These are phyloP conservation scores for Epichloe sp. DNA, from an alignment of 2,329 filamentous ascomycete species.

Conservation along the genomic window DNA sequence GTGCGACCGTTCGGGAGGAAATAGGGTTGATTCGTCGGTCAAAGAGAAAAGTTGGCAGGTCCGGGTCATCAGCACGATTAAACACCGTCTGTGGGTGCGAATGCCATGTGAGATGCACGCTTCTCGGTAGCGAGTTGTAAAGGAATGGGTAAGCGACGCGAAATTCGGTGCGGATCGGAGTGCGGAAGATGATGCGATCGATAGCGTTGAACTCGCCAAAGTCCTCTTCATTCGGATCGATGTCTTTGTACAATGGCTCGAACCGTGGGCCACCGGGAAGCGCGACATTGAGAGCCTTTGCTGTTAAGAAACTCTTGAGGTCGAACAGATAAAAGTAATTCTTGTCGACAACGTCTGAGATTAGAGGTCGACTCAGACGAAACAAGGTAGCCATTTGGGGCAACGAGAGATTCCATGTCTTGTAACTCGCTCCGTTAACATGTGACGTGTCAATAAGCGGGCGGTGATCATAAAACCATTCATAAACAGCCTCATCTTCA, in stretches of 20 bases:
- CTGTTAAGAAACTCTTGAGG: slow-evolving; percentile 83
- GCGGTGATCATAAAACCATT: slow-evolving; percentile 96
- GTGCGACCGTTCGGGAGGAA: slow-evolving; percentile 82
- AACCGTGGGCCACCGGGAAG: slow-evolving; percentile 96
- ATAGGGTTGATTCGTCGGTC: slow-evolving; percentile 97
- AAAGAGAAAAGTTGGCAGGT: slow-evolving; percentile 92
- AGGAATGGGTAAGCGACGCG: slow-evolving; percentile 88
- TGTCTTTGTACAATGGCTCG: slow-evolving; percentile 94
- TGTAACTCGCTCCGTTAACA: slow-evolving; percentile 94
- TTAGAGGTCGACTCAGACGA: slow-evolving; percentile 75
- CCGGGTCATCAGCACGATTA: slow-evolving; percentile 72
- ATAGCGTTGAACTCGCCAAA: slow-evolving; percentile 99
- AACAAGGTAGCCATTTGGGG: slow-evolving; percentile 95
- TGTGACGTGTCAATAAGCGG: slow-evolving; percentile 83
- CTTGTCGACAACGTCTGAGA: slow-evolving; percentile 86
- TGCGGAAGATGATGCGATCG: slow-evolving; percentile 95
- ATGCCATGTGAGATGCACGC: slow-evolving; percentile 87
- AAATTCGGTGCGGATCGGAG: slow-evolving; percentile 89
- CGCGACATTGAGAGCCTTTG: slow-evolving; percentile 92
- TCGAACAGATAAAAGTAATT: slow-evolving; percentile 99
- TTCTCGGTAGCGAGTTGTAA: slow-evolving; percentile 91
- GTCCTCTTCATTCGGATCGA: slow-evolving; percentile 96
- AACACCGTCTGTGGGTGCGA: slow-evolving; percentile 90
- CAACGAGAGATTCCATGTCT: slow-evolving; percentile 82
- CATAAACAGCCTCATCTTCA: slow-evolving; percentile 80